Base-by-base conservation (phyloP, 2,329 filamentous ascomycete species). In the Claviceps sp. region DNA sequence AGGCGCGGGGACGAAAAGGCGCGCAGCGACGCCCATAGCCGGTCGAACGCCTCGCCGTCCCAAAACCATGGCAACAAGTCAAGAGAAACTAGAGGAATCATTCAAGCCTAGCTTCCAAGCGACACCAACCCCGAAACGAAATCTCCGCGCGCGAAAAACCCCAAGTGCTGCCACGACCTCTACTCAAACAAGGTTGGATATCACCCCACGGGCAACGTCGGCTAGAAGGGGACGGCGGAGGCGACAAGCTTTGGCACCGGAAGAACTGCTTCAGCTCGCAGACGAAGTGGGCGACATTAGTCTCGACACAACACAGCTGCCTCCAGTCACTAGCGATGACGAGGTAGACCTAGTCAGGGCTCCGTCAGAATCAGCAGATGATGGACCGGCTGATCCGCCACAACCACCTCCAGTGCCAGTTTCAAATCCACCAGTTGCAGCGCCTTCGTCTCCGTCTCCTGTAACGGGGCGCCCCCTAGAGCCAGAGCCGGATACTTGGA, bases 401-500 rank as follows among this genome's bases (percentile, higher is more conserved):
- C 34, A 5, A 11, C 48, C 17, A n/a, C 5, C 46, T 39, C 19
- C 34, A 16, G 13, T 17, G 3, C 13, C 34, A 3, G 34, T 14
- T 24, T 8, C 30, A 19, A 11, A 34, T 34, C 30, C 10, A 3
- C 26, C 50, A n/a, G 4, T 42, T 17, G 48, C 50, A 3, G 50
- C 47, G 34, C 54, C 54, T 13, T 47, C 52, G 40, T 53, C 42
- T 30, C 52, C 52, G n/a, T 48, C 54, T 8, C 49, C 50, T 2
- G 50, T 50, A 11, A 49, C 51, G 14, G 55, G 56, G 3, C 55
- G 50, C 5, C 17, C 30, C 4, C 39, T 24, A 30, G 62, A 61
- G 24, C 51, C 61, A 24, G 63, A 70, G 39, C 70, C 70, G 0
- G 73, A 75, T 57, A 68, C 74, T 19, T 75, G 73, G 73, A 69